Base-by-base conservation (phyloP, 176 grass and related monocot genomes). In the Aegilops longissima region DNA sequence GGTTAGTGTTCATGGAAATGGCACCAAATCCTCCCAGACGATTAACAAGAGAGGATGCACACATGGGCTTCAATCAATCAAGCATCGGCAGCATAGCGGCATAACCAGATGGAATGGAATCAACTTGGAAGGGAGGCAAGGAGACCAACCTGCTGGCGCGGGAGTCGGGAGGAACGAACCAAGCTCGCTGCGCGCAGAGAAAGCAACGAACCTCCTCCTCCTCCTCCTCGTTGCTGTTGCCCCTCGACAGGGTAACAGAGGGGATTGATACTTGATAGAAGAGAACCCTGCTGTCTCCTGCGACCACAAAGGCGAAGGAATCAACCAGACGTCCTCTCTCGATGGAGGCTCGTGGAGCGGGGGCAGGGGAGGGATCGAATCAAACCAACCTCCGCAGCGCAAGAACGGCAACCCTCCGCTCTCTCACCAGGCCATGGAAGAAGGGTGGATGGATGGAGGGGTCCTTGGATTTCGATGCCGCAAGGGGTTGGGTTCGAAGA, bases 401-500 rank as follows among this genome's bases (percentile, higher is more conserved):
- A 67, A 79, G 80, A 73, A 59, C 8, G 13, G 13, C 12, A 10
- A 8, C 9, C 29, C 63, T 61, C 54, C 0, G 38, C 62, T 59
- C 38, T 27, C 25, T 85, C 83, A 81, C 88, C 59, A 83, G n/a
- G 10, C 70, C 88, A 76, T 80, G 77, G 74, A 51, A 14, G 44
- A 13, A 13, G 14, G 8, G 71, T 1, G 9, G 70, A 33, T 2
- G 29, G 14, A 73, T 13, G 35, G 18, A 12, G 6, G 39, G 23
- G 1, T 14, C 11, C 5, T 42, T 1, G 11, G 35, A 45, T 39
- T 35, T 24, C 12, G 39, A 17, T 52, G 6, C 3, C 8, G 44
- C 5, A 14, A 45, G 11, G n/a, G 13, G 6, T 8, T 0, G 36
- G 73, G 13, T 54, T 54, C 16, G 16, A 30, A 27, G 63, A 40